These are phyloP conservation scores for Pilaira anomala DNA, from an alignment of 192 early-diverging fungal species.

Conservation along the genomic window DNA sequence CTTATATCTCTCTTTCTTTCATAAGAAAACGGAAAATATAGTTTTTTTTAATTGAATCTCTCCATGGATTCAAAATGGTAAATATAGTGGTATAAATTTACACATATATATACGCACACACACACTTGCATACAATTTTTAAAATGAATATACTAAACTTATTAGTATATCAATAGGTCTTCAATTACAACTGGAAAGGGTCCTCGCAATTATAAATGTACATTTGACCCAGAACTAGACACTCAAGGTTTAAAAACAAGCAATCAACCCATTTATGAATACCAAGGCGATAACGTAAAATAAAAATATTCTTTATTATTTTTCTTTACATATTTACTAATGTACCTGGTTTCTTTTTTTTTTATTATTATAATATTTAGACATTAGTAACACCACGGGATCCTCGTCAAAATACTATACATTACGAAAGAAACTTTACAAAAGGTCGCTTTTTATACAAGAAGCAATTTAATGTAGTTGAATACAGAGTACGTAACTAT, in stretches of 20 bases:
- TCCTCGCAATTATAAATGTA: constrained; percentile 24
- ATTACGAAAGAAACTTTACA: constrained; percentile 8
- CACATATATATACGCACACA: too few species aligned
- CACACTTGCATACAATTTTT: too few species aligned
- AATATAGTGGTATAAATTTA: too few species aligned
- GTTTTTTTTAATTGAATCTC: constrained; percentile 16
- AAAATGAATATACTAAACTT: not conserved
- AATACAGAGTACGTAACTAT: constrained; percentile 3
- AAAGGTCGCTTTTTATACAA: constrained; percentile 13
- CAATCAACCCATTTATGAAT: constrained; percentile 17
- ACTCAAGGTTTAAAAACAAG: constrained; percentile 15
- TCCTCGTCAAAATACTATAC: constrained; percentile 5
- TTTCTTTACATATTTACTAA: too few species aligned
- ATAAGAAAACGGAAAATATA: not conserved
- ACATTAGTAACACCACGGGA: constrained; percentile 8
- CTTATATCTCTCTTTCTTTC: too few species aligned
- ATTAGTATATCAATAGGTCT: not conserved
- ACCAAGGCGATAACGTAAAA: constrained; percentile 19
- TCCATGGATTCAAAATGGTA: constrained; percentile 28
- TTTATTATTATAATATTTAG: constrained; percentile 4
- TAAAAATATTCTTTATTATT: too few species aligned
- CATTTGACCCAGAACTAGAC: constrained; percentile 33
- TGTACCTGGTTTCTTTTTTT: not conserved
- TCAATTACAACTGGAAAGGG: constrained; percentile 13
- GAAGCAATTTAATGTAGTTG: constrained; percentile 13